These are phyloP conservation scores for Myrica gale DNA, from an alignment of 306 rosid genomes.

Conservation along the genomic window DNA sequence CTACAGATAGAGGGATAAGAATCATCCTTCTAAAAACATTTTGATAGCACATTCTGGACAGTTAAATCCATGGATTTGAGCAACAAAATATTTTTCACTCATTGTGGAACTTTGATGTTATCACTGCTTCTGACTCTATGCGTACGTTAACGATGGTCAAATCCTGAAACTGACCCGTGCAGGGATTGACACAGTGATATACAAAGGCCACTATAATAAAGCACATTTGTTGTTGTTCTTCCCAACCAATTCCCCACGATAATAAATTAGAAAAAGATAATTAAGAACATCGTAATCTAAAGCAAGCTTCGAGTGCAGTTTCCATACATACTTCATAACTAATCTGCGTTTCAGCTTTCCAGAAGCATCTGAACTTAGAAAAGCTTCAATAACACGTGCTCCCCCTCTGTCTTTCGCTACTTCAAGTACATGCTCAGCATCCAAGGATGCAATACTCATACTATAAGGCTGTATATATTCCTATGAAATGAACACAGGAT, in stretches of 20 bases:
- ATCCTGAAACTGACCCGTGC: background rate
- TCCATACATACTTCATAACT: slow-evolving; percentile 53
- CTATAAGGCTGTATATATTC: slow-evolving; percentile 67
- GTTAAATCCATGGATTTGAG: background rate
- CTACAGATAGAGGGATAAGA: background rate
- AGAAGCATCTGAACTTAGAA: slow-evolving; percentile 69
- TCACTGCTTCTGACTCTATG: background rate
- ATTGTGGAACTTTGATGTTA: too few relatives aligned
- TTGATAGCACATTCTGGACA: background rate
- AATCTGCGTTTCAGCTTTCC: slow-evolving; percentile 69
- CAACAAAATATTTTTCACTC: background rate
- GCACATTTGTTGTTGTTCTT: background rate
- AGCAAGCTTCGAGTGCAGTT: slow-evolving; percentile 29
- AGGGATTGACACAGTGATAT: background rate
- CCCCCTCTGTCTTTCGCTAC: slow-evolving; percentile 63
- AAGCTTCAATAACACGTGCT: slow-evolving; percentile 81
- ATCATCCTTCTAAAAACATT: background rate
- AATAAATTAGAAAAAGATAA: background rate
- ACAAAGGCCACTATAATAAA: background rate
- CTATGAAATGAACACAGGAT: slow-evolving; percentile 37
- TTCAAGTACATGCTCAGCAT: slow-evolving; percentile 58
- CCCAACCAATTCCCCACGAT: background rate
- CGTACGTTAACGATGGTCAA: background rate
- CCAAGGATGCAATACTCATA: slow-evolving; percentile 62
- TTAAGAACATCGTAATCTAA: slow-evolving; percentile 19